Evolutionary conservation across 1,284 basidiomycete species (phyloP).

Genomic region (Tilletia caries): DNA sequence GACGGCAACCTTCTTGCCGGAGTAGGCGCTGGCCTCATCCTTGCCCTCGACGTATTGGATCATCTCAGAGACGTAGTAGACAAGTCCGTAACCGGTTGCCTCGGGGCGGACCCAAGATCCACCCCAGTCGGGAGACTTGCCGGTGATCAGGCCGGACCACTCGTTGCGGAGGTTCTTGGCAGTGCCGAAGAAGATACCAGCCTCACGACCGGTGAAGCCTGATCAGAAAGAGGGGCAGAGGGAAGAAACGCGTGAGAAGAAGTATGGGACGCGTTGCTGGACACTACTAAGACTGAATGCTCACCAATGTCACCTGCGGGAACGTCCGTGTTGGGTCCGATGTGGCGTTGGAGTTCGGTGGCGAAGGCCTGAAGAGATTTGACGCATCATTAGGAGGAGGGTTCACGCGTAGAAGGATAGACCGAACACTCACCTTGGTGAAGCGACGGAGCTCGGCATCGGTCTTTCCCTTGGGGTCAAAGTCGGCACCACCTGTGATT

Average conservation of each 20-base stretch:
- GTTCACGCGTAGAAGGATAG: too few relatives aligned
- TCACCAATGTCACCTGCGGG: conserved; percentile 71
- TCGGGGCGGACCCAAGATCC: conserved; percentile 38
- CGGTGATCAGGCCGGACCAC: conserved; percentile 73
- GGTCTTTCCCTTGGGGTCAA: conserved; percentile 77
- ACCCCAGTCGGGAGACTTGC: conserved; percentile 72
- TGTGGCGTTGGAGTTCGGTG: conserved; percentile 40
- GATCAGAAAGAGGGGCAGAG: background rate
- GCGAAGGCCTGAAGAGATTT: conserved; percentile 31
- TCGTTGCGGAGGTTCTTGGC: conserved; percentile 75
- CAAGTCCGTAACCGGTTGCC: conserved; percentile 66
- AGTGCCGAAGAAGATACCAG: conserved; percentile 37
- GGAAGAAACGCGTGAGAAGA: background rate
- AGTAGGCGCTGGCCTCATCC: conserved; percentile 48
- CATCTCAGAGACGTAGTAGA: conserved; percentile 73
- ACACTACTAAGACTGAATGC: too few relatives aligned
- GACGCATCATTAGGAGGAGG: too few relatives aligned
- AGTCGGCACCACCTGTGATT: conserved; percentile 60
- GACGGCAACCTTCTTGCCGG: conserved; percentile 66
- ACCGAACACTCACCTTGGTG: conserved; percentile 58
- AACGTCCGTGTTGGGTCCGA: conserved; percentile 67
- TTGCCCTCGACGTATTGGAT: conserved; percentile 55
- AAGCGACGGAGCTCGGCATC: conserved; percentile 73
- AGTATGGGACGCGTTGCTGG: background rate
- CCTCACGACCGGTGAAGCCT: conserved; percentile 24